These are phyloP conservation scores for Eutypa lata DNA, from an alignment of 2,329 filamentous ascomycete species.

Conservation along the genomic window DNA sequence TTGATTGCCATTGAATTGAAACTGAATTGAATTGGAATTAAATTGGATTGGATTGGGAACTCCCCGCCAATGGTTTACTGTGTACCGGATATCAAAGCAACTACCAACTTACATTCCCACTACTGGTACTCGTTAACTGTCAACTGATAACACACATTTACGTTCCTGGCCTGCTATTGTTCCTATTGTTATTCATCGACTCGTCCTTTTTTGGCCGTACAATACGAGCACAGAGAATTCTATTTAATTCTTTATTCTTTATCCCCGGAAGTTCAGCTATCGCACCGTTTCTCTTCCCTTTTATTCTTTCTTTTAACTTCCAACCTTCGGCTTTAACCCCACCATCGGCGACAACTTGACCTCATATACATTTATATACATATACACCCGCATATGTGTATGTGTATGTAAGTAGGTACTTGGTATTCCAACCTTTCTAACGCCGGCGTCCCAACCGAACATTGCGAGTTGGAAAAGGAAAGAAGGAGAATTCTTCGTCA, in stretches of 20 bases:
- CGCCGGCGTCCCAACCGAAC: not conserved
- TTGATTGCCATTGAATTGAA: not conserved
- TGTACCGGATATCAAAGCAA: not conserved
- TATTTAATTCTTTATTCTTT: not conserved
- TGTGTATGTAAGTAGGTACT: not conserved
- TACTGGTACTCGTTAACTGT: not conserved
- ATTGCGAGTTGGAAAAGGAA: not conserved
- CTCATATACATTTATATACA: not conserved
- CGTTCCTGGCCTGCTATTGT: not conserved
- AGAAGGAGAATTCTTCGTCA: not conserved
- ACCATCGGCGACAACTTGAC: not conserved
- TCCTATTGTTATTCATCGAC: not conserved
- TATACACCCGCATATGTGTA: not conserved
- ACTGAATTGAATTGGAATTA: not conserved
- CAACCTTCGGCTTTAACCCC: not conserved
- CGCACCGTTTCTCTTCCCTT: not conserved
- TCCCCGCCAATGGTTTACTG: not conserved
- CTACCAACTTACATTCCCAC: not conserved
- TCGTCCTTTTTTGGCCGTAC: not conserved
- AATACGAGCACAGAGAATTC: not conserved
- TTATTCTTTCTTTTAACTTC: not conserved
- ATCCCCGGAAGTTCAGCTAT: not conserved
- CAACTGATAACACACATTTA: too few relatives aligned
- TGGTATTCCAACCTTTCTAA: not conserved
- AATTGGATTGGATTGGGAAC: not conserved